Evolutionary conservation across 371 early-diverging fungal genomes (phyloP), one percentile per base, ranked within the genome.

Genomic region (Conidiobolus incongruus): DNA sequence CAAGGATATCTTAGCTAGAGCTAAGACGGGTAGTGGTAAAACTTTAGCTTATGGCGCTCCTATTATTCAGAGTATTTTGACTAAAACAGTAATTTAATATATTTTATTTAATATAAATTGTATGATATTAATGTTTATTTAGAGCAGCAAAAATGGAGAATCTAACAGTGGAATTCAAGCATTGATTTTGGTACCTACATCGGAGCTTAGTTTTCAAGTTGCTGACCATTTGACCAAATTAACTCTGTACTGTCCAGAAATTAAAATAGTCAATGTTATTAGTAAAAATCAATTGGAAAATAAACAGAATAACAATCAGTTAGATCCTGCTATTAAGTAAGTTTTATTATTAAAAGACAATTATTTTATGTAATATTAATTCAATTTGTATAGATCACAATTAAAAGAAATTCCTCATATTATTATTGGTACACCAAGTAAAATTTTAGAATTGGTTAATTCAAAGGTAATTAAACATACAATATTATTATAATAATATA

Each of bases 11-110:
- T 70, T 98, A 40, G 95, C 90, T n/a, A 70, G 86, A 45, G 96
- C 98, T n/a, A 65, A 90, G 29, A 99, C 99, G 0, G 99, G 99
- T 34, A 86, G 86, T 47, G 99, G 99, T 46, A 99, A 99, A 60
- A 98, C 99, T 12, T 84, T 87, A 11, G 91, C 98, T 1, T 99
- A 95, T 66, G 71, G 84, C 39, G 56, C 98, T 32, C 98, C 99
- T 1, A 68, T 94, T 11, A 53, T 98, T 31, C 90, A 96, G 59
- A 81, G 83, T 56, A 76, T 93, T 6, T 63, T 96, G 30, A 45
- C 55, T 2, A 50, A 57, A 15, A 81, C 85, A 59, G 70, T 73
- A 52, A 73, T 47, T 33, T 15, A 38, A 4, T 13, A 20, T n/a
- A 26, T 40, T 29, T 17, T 12, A 8, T 5, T 10, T 15, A 8